A percentile compares a stretch with the other conserved stretches of the same genome.
Evolutionary conservation across 2,329 filamentous ascomycete species (phyloP).

Genomic region (Aschersonia sp.): DNA sequence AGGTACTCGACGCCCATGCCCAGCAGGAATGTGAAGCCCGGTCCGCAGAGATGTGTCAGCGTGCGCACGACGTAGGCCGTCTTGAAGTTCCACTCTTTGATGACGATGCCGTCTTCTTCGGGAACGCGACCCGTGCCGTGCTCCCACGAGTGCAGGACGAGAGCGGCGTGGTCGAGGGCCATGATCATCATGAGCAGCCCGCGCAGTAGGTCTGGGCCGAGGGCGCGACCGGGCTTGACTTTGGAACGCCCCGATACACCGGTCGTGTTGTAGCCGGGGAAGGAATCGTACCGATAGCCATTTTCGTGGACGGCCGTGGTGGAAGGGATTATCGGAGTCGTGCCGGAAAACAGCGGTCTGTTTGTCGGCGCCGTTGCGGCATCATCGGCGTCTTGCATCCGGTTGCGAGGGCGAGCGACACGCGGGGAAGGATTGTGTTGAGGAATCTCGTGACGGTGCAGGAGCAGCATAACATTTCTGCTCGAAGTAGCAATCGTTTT

Average conservation of each 20-base stretch:
- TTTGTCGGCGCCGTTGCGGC: slow-evolving; percentile 9
- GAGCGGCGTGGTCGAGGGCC: slow-evolving; percentile 27
- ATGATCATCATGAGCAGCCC: slow-evolving; percentile 29
- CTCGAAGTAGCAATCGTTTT: too few species aligned
- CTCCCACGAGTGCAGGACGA: slow-evolving; percentile 24
- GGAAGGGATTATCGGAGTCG: not conserved
- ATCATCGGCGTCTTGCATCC: slow-evolving; percentile 17
- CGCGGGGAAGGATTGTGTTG: not conserved
- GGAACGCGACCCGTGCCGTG: slow-evolving; percentile 22
- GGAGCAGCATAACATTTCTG: too few species aligned
- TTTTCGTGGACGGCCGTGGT: not conserved
- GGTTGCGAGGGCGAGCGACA: slow-evolving; percentile 4
- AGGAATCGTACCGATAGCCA: not conserved
- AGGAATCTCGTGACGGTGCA: not conserved
- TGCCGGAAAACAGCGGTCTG: not conserved
- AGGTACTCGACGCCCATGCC: slow-evolving; percentile 31
- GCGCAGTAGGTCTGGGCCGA: slow-evolving; percentile 29
- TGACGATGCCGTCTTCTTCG: slow-evolving; percentile 20
- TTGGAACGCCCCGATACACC: not conserved
- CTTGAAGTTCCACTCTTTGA: slow-evolving; percentile 22
- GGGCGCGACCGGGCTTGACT: slow-evolving; percentile 12
- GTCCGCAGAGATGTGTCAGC: slow-evolving; percentile 28
- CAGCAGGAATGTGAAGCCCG: slow-evolving; percentile 30
- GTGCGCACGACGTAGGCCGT: slow-evolving; percentile 23
- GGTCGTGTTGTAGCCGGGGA: not conserved